These are phyloP conservation scores for Astragalus membranaceus DNA, from an alignment of 306 rosid species.

Conservation along the genomic window DNA sequence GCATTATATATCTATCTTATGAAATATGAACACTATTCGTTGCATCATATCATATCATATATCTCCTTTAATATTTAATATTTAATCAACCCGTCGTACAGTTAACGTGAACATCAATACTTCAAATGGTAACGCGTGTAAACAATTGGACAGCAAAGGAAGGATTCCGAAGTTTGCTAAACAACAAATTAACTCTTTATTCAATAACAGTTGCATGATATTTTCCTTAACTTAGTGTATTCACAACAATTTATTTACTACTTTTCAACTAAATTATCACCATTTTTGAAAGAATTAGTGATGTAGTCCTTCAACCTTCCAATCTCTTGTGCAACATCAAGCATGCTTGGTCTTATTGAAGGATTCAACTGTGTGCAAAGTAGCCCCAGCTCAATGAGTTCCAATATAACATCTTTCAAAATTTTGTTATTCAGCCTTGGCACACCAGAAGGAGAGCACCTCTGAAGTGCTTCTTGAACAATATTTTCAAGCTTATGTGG, in stretches of 20 bases:
- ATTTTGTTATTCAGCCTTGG: conserved; percentile 23
- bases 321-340: conserved; percentile 69
- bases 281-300: conserved; percentile 9
- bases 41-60: too few species aligned
- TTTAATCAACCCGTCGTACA: too few species aligned
- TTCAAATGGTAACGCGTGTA: too few species aligned
- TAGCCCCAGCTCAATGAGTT: conserved; percentile 73
- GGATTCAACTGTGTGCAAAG: conserved; percentile 72
- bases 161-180: too few species aligned
- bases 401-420: conserved; percentile 49
- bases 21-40: too few species aligned
- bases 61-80: too few species aligned
- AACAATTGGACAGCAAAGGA: too few species aligned
- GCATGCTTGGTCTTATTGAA: conserved; percentile 77
- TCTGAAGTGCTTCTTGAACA: conserved; percentile 47
- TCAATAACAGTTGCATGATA: background rate
- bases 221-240: background rate
- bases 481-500: conserved; percentile 44
- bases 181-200: too few species aligned
- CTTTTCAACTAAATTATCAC: conserved; percentile 8
- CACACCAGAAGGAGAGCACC: conserved; percentile 26
- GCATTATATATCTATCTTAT: too few species aligned
- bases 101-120: too few species aligned
- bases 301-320: conserved; percentile 65
- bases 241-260: background rate